Percentiles rank a stretch among this genome's conserved stretches.
phyloP scores from a whole-genome alignment of 2,329 filamentous ascomycete genomes.

The Clarireedia monteithiana region DNA sequence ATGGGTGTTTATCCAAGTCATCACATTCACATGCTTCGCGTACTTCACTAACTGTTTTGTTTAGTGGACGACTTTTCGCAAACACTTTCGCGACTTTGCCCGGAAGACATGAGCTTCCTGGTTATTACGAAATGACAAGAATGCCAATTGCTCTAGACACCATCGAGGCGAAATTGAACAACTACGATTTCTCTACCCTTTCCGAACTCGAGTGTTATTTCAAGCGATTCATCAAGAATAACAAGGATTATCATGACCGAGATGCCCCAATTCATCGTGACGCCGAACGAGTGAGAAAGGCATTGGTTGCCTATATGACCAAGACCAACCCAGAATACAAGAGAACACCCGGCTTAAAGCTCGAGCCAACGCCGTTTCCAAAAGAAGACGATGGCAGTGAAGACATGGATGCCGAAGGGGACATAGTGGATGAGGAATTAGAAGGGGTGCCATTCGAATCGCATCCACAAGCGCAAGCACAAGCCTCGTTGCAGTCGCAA shows the following conservation, averaged over 20 bases:
- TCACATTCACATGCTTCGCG: neutral
- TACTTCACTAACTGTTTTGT: slow-evolving; percentile 10
- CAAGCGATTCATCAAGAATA: slow-evolving; percentile 82
- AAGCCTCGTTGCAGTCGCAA: neutral
- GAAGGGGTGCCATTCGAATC: slow-evolving; percentile 13
- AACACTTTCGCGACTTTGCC: slow-evolving; percentile 68
- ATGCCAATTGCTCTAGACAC: slow-evolving; percentile 73
- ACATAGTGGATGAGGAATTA: slow-evolving; percentile 26
- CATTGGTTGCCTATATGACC: slow-evolving; percentile 80
- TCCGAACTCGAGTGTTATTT: slow-evolving; percentile 75
- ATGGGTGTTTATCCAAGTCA: neutral
- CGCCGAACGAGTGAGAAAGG: slow-evolving; percentile 79
- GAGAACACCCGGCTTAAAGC: slow-evolving; percentile 53
- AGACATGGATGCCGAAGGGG: slow-evolving; percentile 29
- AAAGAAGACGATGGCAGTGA: slow-evolving; percentile 36
- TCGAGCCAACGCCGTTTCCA: slow-evolving; percentile 49
- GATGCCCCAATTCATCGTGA: slow-evolving; percentile 69
- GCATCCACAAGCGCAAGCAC: neutral
- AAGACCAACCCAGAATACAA: slow-evolving; percentile 80
- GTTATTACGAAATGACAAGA: slow-evolving; percentile 71
- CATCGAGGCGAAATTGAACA: slow-evolving; percentile 67
- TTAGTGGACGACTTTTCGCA: slow-evolving; percentile 64
- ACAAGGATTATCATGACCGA: slow-evolving; percentile 75
- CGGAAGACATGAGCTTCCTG: slow-evolving; percentile 52
- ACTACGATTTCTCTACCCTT: slow-evolving; percentile 60